Evolutionary conservation across 345 rosid species (phyloP).

Genomic region (Citrus unshiu): DNA sequence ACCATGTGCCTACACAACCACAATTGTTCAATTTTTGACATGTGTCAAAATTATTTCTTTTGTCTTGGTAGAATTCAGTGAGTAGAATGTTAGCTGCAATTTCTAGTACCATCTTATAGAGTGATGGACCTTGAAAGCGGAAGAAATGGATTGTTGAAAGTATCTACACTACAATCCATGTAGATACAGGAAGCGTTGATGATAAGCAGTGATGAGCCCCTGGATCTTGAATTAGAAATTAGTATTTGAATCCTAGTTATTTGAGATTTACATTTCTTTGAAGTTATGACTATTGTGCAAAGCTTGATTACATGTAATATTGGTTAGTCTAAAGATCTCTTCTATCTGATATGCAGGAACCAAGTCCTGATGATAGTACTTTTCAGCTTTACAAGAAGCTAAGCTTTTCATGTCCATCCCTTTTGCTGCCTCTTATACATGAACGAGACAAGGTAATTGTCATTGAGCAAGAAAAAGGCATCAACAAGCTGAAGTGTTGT

Average conservation of each 20-base stretch:
- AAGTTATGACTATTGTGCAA: not conserved
- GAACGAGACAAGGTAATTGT: constrained; percentile 80
- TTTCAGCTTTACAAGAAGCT: constrained; percentile 65
- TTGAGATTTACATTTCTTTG: not conserved
- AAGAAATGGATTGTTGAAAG: not conserved
- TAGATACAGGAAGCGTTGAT: not conserved
- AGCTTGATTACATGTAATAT: not conserved
- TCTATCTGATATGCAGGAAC: constrained; percentile 32
- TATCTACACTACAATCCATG: too few species aligned
- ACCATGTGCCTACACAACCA: not conserved
- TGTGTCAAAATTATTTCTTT: not conserved
- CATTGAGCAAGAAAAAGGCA: not conserved
- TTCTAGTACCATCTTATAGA: not conserved
- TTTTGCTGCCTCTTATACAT: constrained; percentile 65
- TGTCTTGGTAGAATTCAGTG: not conserved
- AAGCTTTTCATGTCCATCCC: constrained; percentile 70
- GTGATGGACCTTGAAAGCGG: not conserved
- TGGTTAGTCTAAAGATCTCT: not conserved
- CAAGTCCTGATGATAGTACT: constrained; percentile 33
- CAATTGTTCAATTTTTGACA: not conserved
- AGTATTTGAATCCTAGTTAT: not conserved
- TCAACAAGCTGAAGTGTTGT: not conserved
- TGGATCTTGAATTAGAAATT: not conserved
- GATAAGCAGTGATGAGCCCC: not conserved
- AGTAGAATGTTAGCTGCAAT: not conserved